Percentiles rank a stretch among this genome's conserved stretches.
Conservation (phyloP, 2,329 filamentous ascomycete species). For the Microascus cirrosus region DNA sequence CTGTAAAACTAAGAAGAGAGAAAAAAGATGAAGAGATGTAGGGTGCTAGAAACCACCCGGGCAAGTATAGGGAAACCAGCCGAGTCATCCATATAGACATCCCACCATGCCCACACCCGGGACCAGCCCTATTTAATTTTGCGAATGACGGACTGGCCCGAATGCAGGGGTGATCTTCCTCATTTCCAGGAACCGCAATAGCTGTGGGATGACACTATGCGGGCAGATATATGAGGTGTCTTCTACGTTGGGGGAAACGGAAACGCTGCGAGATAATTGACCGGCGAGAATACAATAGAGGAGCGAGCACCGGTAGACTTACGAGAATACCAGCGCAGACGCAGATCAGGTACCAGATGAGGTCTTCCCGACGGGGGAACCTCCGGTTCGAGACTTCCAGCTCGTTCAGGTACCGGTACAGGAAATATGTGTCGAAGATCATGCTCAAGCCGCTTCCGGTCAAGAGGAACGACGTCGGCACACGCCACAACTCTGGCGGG, state of each 20-base stretch:
- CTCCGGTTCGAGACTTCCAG: constrained; percentile 62
- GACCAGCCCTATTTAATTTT: constrained; percentile 43
- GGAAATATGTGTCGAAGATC: constrained; percentile 62
- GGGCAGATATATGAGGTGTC: constrained; percentile 59
- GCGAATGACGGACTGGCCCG: constrained; percentile 50
- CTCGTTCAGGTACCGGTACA: constrained; percentile 67
- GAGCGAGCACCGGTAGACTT: constrained; percentile 33
- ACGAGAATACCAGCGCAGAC: constrained; percentile 64
- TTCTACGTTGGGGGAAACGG: too few relatives aligned
- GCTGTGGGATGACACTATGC: constrained; percentile 58
- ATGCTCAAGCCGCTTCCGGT: constrained; percentile 31
- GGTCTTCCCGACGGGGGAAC: constrained; percentile 65
- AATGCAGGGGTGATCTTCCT: constrained; percentile 69
- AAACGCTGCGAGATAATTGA: constrained; percentile 4
- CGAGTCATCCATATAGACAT: constrained; percentile 61
- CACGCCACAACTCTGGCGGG: constrained; percentile 31
- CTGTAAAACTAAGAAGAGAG: constrained; percentile 5
- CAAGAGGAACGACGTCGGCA: constrained; percentile 28
- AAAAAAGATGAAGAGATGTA: constrained; percentile 35
- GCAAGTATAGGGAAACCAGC: constrained; percentile 43
- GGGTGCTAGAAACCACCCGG: constrained; percentile 51
- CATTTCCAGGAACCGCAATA: constrained; percentile 77
- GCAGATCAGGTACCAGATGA: constrained; percentile 71
- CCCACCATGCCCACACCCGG: constrained; percentile 66
- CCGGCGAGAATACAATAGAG: constrained; percentile 4